Conservation (phyloP, 2,329 filamentous ascomycete species). For the Fusarium sp. region DNA sequence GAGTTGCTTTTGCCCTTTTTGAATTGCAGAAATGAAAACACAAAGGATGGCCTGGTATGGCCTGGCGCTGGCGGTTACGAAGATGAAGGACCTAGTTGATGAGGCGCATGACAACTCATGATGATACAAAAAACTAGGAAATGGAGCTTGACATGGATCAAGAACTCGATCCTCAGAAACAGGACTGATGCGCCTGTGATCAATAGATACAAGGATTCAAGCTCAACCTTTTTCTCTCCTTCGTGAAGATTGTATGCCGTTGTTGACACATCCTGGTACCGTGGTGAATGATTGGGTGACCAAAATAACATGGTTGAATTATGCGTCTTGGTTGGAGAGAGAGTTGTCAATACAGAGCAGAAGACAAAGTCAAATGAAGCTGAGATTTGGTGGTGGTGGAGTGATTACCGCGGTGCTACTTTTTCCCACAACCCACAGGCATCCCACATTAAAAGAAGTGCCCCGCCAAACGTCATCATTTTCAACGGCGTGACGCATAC, state of each 20-base stretch:
- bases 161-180: neutral
- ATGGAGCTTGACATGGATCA: constrained; percentile 34
- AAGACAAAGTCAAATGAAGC: neutral
- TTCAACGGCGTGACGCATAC: constrained; percentile 44
- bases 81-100: constrained; percentile 42
- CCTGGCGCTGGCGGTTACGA: constrained; percentile 41
- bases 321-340: neutral
- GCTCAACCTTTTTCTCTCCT: constrained; percentile 16
- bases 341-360: neutral
- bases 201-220: constrained; percentile 44
- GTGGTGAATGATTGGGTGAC: neutral
- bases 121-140: constrained; percentile 37
- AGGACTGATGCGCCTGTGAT: constrained; percentile 11
- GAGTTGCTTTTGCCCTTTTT: constrained; percentile 46
- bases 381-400: neutral
- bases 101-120: constrained; percentile 40
- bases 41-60: constrained; percentile 44
- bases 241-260: neutral
- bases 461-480: constrained; percentile 47
- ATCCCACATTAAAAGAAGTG: constrained; percentile 5
- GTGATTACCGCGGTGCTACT: constrained; percentile 2
- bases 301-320: neutral
- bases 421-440: constrained; percentile 12
- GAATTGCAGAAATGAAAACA: constrained; percentile 42
- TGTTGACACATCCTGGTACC: neutral